These are phyloP conservation scores for Lactarius pseudohatsudake DNA, from an alignment of 768 basidiomycete genomes.

Conservation along the genomic window DNA sequence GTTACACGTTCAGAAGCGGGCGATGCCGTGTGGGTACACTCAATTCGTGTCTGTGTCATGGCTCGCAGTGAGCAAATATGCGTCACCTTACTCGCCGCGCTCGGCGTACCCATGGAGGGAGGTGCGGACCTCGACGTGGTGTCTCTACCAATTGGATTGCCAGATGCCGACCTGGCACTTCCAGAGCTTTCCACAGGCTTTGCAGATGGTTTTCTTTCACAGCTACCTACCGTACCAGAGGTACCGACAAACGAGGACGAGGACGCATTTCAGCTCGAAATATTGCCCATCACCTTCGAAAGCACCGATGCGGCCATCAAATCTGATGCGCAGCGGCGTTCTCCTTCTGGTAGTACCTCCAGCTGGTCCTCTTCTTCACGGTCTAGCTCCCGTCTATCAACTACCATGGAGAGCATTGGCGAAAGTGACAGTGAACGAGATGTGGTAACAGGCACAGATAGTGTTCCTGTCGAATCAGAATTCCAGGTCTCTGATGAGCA, in stretches of 20 bases:
- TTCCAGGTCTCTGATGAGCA: conserved; percentile 1
- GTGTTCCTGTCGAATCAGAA: conserved; percentile 8
- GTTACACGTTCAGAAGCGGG: conserved; percentile 22
- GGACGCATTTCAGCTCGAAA: conserved; percentile 27
- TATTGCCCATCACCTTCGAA: conserved; percentile 21
- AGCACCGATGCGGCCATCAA: background rate
- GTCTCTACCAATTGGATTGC: conserved; percentile 19
- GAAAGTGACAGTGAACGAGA: conserved; percentile 25
- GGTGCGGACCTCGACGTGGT: conserved; percentile 24
- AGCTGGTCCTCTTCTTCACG: conserved; percentile 26
- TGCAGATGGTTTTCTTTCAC: conserved; percentile 12
- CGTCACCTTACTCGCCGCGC: conserved; percentile 27
- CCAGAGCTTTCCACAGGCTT: conserved; percentile 19
- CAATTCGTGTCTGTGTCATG: conserved; percentile 29
- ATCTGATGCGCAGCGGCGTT: background rate
- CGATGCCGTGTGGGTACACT: conserved; percentile 26
- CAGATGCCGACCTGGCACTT: conserved; percentile 14
- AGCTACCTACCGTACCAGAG: conserved; percentile 23
- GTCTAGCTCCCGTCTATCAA: conserved; percentile 24
- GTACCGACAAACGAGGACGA: conserved; percentile 16
- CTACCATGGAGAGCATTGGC: conserved; percentile 29
- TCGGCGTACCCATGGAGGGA: conserved; percentile 31
- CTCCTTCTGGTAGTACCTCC: conserved; percentile 24
- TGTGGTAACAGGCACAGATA: conserved; percentile 1
- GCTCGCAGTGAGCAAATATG: conserved; percentile 30